Evolutionary conservation across 2,329 filamentous ascomycete genomes (phyloP).

Genomic region (Talaromyces sp.): DNA sequence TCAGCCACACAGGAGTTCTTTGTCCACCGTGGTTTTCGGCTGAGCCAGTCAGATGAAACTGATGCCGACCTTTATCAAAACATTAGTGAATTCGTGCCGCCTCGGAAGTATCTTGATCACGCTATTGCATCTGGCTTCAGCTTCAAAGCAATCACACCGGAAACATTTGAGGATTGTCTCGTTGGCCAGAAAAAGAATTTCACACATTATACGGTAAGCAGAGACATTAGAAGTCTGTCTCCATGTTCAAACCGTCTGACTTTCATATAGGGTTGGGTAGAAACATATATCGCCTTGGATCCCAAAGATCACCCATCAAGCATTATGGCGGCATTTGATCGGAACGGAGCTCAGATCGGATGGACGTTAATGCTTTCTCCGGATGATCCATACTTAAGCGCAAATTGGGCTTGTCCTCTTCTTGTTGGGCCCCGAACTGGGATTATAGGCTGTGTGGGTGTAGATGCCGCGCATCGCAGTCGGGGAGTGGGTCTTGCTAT

Average conservation of each 20-base stretch:
- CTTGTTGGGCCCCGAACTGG: conserved; percentile 37
- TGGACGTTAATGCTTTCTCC: conserved; percentile 43
- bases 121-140: conserved; percentile 30
- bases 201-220: conserved; percentile 28
- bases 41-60: conserved; percentile 18
- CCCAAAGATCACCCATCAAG: conserved; percentile 31
- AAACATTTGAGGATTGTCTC: conserved; percentile 35
- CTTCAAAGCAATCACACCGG: conserved; percentile 30
- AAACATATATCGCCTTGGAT: conserved; percentile 33
- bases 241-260: not conserved
- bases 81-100: conserved; percentile 30
- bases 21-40: conserved; percentile 35
- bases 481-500: conserved; percentile 39
- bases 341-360: conserved; percentile 32
- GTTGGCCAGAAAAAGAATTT: conserved; percentile 36
- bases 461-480: conserved; percentile 32
- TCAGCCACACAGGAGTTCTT: conserved; percentile 34
- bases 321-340: conserved; percentile 39
- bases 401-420: conserved; percentile 36
- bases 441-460: conserved; percentile 41
- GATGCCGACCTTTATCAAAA: conserved; percentile 37
- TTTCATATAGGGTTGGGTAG: conserved; percentile 33
- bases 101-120: conserved; percentile 29
- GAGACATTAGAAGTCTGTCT: not conserved
- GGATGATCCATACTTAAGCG: conserved; percentile 23